Percentiles rank a stretch among this genome's conserved stretches.
phyloP scores from a whole-genome alignment of 208 protist genomes.

The Trypanosoma mega region DNA sequence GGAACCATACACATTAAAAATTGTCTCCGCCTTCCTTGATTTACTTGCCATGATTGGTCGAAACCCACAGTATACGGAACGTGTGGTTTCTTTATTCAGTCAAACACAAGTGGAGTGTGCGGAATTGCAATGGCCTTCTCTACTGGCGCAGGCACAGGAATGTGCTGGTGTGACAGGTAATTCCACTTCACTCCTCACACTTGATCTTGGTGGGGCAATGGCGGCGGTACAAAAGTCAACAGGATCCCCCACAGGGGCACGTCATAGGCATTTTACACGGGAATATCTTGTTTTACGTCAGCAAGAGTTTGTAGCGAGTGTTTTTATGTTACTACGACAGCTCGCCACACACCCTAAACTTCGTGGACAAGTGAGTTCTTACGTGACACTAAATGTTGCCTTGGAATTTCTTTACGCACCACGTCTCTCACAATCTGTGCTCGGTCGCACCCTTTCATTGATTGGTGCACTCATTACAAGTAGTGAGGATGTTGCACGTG shows the following conservation, averaged over 20 bases:
- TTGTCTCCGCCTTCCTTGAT: constrained; percentile 64
- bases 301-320: constrained; percentile 56
- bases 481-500: constrained; percentile 49
- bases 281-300: constrained; percentile 58
- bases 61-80: constrained; percentile 74
- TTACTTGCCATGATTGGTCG: constrained; percentile 86
- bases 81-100: constrained; percentile 63
- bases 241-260: too few relatives aligned
- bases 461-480: constrained; percentile 64
- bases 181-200: constrained; percentile 10
- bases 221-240: not conserved
- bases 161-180: constrained; percentile 52
- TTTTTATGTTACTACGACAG: constrained; percentile 81
- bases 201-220: constrained; percentile 13
- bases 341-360: constrained; percentile 56
- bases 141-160: constrained; percentile 70
- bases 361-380: constrained; percentile 34
- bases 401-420: constrained; percentile 69
- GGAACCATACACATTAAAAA: constrained; percentile 78
- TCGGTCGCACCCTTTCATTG: constrained; percentile 75
- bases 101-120: constrained; percentile 65
- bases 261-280: constrained; percentile 61
- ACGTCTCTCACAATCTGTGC: constrained; percentile 50
- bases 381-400: constrained; percentile 56
- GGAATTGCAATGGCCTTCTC: constrained; percentile 73